Percentiles rank a stretch among this genome's conserved stretches.
Conservation (phyloP, 306 rosid species). For the Arachis hypogaea region DNA sequence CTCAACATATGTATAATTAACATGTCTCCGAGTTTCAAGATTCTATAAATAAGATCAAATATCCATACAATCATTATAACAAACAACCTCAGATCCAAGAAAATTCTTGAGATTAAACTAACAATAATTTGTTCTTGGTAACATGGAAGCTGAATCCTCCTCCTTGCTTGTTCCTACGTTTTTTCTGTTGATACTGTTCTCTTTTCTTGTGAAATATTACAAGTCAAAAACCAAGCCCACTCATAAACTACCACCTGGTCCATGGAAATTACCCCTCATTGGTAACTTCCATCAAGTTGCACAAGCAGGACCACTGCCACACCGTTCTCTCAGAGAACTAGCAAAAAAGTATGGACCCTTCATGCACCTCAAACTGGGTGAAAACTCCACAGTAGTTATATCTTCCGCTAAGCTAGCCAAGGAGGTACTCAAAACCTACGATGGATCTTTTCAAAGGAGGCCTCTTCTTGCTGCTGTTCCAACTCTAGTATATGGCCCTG, state of each 20-base stretch:
- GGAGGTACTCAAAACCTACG: slow-evolving; percentile 31
- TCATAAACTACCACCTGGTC: slow-evolving; percentile 20
- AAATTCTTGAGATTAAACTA: too few relatives aligned
- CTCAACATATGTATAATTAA: too few relatives aligned
- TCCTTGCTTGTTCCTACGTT: too few relatives aligned
- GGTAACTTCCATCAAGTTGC: slow-evolving; percentile 28
- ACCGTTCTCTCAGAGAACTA: neutral
- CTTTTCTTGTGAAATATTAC: slow-evolving; percentile 5
- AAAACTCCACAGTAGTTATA: slow-evolving; percentile 2
- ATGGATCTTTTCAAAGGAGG: slow-evolving; percentile 17
- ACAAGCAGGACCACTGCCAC: slow-evolving; percentile 5
- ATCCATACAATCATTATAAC: too few relatives aligned
- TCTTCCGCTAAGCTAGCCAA: slow-evolving; percentile 26
- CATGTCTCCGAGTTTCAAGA: too few relatives aligned
- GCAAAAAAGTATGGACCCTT: neutral
- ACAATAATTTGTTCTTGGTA: too few relatives aligned
- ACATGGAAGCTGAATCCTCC: too few relatives aligned
- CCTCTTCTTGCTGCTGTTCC: neutral
- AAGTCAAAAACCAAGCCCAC: neutral
- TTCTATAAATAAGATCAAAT: too few relatives aligned
- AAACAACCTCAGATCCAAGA: too few relatives aligned
- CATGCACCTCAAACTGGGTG: slow-evolving; percentile 35
- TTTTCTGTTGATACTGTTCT: too few relatives aligned
- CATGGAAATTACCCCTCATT: slow-evolving; percentile 26
- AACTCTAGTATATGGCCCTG: neutral